A percentile compares a stretch with the other conserved stretches of the same genome.
Conservation (phyloP, 1,284 basidiomycete genomes). For the Fereydounia khargensis region DNA sequence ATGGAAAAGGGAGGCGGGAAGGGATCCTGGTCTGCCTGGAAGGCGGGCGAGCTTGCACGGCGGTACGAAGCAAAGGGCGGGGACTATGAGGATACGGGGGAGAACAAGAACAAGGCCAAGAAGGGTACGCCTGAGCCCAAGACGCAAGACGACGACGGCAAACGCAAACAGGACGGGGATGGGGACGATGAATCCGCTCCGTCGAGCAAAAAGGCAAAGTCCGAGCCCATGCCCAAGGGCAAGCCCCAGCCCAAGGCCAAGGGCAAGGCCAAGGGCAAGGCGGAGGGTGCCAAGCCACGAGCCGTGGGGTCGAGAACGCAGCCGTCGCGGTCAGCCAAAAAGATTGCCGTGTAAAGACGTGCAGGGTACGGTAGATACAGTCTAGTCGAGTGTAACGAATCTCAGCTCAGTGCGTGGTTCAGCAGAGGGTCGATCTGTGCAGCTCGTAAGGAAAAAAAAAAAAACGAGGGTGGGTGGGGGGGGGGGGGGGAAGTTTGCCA, state of each 20-base stretch:
- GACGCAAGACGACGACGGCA: slow-evolving; percentile 34
- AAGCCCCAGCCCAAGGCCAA: slow-evolving; percentile 7
- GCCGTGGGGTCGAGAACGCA: too few relatives aligned
- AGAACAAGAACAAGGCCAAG: slow-evolving; percentile 59
- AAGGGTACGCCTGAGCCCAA: slow-evolving; percentile 59
- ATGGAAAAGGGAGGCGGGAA: slow-evolving; percentile 59
- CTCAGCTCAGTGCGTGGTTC: too few relatives aligned
- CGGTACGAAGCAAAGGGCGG: slow-evolving; percentile 60
- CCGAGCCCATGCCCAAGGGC: slow-evolving; percentile 5
- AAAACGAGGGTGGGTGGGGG: too few relatives aligned
- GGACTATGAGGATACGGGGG: slow-evolving; percentile 58
- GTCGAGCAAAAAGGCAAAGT: slow-evolving; percentile 2
- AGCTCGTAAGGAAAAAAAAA: too few relatives aligned
- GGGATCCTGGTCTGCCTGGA: slow-evolving; percentile 60
- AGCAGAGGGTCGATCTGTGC: too few relatives aligned
- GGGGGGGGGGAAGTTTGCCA: too few relatives aligned
- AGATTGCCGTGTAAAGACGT: too few relatives aligned
- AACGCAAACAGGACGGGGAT: slow-evolving; percentile 6
- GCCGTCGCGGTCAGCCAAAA: too few relatives aligned
- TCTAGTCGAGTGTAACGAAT: too few relatives aligned
- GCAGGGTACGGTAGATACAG: too few relatives aligned
- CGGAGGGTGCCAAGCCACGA: not conserved
- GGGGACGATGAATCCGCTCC: slow-evolving; percentile 2
- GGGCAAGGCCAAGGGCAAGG: not conserved
- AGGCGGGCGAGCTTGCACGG: slow-evolving; percentile 56